Conservation (phyloP, 495 filamentous ascomycete genomes). For the Penicillium parvum region DNA sequence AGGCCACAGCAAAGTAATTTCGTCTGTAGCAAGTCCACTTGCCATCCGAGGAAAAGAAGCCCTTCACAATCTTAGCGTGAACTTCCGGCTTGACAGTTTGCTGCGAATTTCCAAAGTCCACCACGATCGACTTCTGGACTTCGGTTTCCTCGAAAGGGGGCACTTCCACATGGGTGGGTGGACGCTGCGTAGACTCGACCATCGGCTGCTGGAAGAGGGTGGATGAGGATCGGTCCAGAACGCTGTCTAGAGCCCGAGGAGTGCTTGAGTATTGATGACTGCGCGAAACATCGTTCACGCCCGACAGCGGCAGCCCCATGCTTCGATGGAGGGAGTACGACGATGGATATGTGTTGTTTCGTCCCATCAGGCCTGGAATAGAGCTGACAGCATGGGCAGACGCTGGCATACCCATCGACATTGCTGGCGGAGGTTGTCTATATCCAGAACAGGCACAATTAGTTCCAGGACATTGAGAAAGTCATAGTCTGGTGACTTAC, state of each 20-base stretch:
- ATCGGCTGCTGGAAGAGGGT: constrained; percentile 29
- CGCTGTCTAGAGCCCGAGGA: constrained; percentile 32
- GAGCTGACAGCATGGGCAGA: constrained; percentile 23
- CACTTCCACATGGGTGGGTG: constrained; percentile 30
- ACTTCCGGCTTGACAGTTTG: constrained; percentile 70
- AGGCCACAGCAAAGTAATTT: constrained; percentile 90
- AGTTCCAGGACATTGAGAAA: constrained; percentile 8
- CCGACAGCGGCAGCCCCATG: constrained; percentile 30
- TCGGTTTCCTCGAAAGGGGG: constrained; percentile 59
- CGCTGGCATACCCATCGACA: constrained; percentile 33
- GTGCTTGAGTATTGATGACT: constrained; percentile 31
- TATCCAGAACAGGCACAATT: constrained; percentile 6
- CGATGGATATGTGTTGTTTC: constrained; percentile 33
- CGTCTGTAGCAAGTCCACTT: constrained; percentile 96
- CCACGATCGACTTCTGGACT: constrained; percentile 53
- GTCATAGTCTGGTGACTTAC: constrained; percentile 24
- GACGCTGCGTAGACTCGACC: constrained; percentile 32
- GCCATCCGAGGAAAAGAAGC: constrained; percentile 78
- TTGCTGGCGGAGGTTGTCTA: constrained; percentile 38
- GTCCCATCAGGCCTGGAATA: constrained; percentile 29
- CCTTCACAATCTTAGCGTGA: constrained; percentile 83
- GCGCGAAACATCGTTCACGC: constrained; percentile 33
- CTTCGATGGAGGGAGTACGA: constrained; percentile 34
- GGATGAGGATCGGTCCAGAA: constrained; percentile 32
- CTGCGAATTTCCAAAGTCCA: constrained; percentile 35